phyloP scores from a whole-genome alignment of 495 filamentous ascomycete genomes.

The Trichoderma parareesei region DNA sequence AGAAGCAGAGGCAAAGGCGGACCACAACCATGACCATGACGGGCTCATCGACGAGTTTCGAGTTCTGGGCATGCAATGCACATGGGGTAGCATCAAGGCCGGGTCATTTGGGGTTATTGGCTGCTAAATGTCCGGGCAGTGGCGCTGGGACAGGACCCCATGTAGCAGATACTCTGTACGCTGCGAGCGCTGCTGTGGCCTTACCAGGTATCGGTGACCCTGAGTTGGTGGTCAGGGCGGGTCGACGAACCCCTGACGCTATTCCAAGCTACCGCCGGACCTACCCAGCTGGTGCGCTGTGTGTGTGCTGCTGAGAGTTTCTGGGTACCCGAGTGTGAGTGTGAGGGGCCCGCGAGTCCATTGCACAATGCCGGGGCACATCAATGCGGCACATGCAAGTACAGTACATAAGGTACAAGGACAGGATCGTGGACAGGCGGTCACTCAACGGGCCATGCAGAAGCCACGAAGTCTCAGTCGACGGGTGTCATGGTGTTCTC shows the following conservation, averaged over 20 bases:
- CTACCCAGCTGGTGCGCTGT: background rate
- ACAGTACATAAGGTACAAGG: too few species aligned
- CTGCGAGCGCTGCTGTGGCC: background rate
- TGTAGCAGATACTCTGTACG: background rate
- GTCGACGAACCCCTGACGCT: background rate
- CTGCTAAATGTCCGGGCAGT: background rate
- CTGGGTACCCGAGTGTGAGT: background rate
- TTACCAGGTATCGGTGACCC: background rate
- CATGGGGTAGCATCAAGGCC: conserved; percentile 5
- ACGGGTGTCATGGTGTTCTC: background rate
- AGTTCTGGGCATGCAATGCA: conserved; percentile 3
- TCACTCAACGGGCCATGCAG: background rate
- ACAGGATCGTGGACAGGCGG: background rate
- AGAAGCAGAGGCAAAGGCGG: too few species aligned
- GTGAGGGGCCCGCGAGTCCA: background rate
- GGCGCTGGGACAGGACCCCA: background rate
- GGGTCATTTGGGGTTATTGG: background rate
- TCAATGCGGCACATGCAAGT: background rate
- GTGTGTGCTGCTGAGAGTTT: background rate
- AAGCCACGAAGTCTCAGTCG: too few species aligned
- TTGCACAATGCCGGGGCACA: background rate
- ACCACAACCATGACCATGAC: background rate
- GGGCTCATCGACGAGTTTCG: conserved; percentile 6
- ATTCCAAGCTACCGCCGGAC: background rate
- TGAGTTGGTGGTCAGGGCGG: background rate